Conservation (phyloP, 305 asterid species). For the Plantago lanceolata region DNA sequence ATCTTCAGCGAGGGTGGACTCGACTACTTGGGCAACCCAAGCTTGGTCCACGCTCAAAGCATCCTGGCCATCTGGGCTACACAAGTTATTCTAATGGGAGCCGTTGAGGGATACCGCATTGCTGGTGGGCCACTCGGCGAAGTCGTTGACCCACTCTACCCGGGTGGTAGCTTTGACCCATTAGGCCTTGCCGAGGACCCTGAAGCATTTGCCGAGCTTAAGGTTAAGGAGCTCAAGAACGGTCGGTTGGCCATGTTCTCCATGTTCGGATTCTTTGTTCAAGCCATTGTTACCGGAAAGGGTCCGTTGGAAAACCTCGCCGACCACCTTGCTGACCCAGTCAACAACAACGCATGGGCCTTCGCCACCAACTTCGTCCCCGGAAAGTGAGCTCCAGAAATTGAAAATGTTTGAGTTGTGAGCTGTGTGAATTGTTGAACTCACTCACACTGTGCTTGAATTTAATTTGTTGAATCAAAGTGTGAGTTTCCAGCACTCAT, state of each 20-base stretch:
- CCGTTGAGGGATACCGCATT: slow-evolving; percentile 42
- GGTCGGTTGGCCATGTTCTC: background rate
- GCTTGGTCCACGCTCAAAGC: slow-evolving; percentile 45
- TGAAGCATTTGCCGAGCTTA: slow-evolving; percentile 36
- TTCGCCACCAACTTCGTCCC: slow-evolving; percentile 44
- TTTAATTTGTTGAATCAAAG: no score
- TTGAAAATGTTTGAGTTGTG: no score
- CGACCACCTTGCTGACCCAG: background rate
- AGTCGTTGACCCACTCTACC: slow-evolving; percentile 39
- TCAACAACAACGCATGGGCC: slow-evolving; percentile 31
- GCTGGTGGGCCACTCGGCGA: slow-evolving; percentile 50
- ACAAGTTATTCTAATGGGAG: slow-evolving; percentile 49
- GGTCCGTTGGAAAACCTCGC: background rate
- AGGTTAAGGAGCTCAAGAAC: slow-evolving; percentile 5
- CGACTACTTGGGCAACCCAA: slow-evolving; percentile 52
- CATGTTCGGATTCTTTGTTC: slow-evolving; percentile 13
- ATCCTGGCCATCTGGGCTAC: slow-evolving; percentile 38
- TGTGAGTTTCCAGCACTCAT: no score
- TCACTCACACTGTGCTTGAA: no score
- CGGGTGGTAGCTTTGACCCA: slow-evolving; percentile 48
- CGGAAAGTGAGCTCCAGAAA: slow-evolving; percentile 23
- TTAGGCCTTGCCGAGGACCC: slow-evolving; percentile 46
- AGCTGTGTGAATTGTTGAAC: no score
- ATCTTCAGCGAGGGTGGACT: slow-evolving; percentile 50
- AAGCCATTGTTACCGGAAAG: slow-evolving; percentile 1